These are phyloP conservation scores for Microsporum ferrugineum DNA, from an alignment of 2,329 filamentous ascomycete genomes.

Conservation along the genomic window DNA sequence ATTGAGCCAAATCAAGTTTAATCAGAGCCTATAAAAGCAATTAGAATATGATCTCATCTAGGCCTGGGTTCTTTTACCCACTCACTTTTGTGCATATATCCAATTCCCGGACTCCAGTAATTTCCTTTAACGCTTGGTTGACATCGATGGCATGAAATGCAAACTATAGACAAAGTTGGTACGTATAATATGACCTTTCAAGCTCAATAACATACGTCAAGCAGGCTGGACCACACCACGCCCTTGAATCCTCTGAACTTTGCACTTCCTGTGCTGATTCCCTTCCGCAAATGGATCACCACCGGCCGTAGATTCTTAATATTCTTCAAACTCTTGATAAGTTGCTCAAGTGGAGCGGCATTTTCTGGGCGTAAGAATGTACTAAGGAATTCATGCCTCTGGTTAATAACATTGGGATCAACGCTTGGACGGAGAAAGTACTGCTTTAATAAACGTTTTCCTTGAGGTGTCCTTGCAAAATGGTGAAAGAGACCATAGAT, in stretches of 20 bases:
- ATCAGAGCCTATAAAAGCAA: slow-evolving; percentile 41
- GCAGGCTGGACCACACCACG: slow-evolving; percentile 62
- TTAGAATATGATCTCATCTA: neutral
- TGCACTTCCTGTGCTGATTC: slow-evolving; percentile 48
- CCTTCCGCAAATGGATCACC: slow-evolving; percentile 63
- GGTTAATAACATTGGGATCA: slow-evolving; percentile 54
- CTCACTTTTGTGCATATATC: slow-evolving; percentile 44
- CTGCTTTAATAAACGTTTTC: slow-evolving; percentile 60
- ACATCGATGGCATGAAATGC: slow-evolving; percentile 59
- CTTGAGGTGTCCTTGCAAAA: slow-evolving; percentile 66
- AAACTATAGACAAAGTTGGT: slow-evolving; percentile 42
- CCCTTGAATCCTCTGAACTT: slow-evolving; percentile 48
- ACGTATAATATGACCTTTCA: neutral
- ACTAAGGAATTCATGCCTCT: slow-evolving; percentile 59
- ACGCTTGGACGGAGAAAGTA: slow-evolving; percentile 69
- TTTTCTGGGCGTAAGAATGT: slow-evolving; percentile 61
- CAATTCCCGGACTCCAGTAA: slow-evolving; percentile 44
- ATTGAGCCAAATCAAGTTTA: slow-evolving; percentile 45
- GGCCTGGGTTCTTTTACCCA: neutral
- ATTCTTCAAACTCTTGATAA: slow-evolving; percentile 53
- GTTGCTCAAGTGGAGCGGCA: slow-evolving; percentile 40
- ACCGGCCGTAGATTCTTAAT: slow-evolving; percentile 64
- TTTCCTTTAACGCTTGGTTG: slow-evolving; percentile 49
- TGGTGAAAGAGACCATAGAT: slow-evolving; percentile 72
- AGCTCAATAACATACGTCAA: slow-evolving; percentile 31